phyloP scores from a whole-genome alignment of 2,329 filamentous ascomycete species.

The Colletotrichum tofieldiae region DNA sequence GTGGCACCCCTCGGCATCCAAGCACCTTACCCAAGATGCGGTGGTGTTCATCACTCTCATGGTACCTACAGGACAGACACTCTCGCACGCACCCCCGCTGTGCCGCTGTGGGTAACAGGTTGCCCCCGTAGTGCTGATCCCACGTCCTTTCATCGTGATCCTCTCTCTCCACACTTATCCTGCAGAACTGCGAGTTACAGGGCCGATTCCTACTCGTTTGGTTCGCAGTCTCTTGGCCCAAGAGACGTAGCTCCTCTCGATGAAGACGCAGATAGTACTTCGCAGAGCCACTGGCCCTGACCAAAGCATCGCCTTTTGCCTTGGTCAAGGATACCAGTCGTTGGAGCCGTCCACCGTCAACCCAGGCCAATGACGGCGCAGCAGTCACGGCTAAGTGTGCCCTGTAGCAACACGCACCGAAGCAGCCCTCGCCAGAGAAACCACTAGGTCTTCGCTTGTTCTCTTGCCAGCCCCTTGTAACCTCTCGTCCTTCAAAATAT shows the following conservation, averaged over 20 bases:
- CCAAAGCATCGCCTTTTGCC: neutral
- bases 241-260: neutral
- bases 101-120: neutral
- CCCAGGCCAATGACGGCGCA: neutral
- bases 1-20: constrained; percentile 11
- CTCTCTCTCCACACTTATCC: neutral
- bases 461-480: constrained; percentile 11
- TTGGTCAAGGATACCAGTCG: too few relatives aligned
- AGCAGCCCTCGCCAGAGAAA: neutral
- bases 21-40: constrained; percentile 5
- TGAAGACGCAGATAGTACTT: neutral
- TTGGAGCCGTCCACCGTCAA: neutral
- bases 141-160: constrained; percentile 30
- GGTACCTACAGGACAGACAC: constrained; percentile 12
- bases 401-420: neutral
- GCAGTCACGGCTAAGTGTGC: neutral
- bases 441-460: constrained; percentile 15
- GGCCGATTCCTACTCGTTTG: neutral
- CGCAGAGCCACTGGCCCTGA: neutral
- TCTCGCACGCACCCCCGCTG: neutral
- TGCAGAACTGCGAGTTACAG: neutral
- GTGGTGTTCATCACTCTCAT: constrained; percentile 8
- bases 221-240: neutral
- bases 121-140: constrained; percentile 22
- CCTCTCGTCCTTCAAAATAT: neutral